A percentile compares a stretch with the other conserved stretches of the same genome.
These are phyloP conservation scores for Zhuliangozyma blackwelliae DNA, from an alignment of 1,139 yeast species.

Conservation along the genomic window DNA sequence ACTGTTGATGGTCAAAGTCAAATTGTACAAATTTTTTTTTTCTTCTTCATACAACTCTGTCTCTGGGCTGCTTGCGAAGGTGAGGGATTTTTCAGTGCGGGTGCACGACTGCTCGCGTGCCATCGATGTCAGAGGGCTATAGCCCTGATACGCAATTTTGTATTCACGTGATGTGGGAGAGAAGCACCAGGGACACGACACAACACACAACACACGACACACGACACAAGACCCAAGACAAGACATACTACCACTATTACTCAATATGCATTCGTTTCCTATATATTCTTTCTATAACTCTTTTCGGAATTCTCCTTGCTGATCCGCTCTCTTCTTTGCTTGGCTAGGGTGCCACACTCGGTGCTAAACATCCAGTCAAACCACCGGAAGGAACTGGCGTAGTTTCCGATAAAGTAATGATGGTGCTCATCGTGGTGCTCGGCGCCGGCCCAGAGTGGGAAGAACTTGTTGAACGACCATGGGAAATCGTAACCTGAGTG, in stretches of 20 bases:
- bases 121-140: no score
- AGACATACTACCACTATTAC: slow-evolving; percentile 1
- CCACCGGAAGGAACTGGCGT: slow-evolving; percentile 91
- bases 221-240: background rate
- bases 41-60: background rate
- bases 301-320: slow-evolving; percentile 33
- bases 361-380: slow-evolving; percentile 85
- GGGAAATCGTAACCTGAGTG: slow-evolving; percentile 98
- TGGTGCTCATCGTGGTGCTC: slow-evolving; percentile 97
- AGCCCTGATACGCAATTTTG: no score
- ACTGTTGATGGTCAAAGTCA: slow-evolving; percentile 7
- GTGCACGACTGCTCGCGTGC: no score
- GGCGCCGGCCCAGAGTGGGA: slow-evolving; percentile 98
- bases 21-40: slow-evolving; percentile 1
- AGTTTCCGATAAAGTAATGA: slow-evolving; percentile 88
- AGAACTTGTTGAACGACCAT: slow-evolving; percentile 84
- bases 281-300: slow-evolving; percentile 2
- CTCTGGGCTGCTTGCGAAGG: no score
- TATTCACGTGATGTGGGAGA: no score
- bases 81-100: no score
- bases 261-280: slow-evolving; percentile 1
- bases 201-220: background rate
- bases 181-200: no score
- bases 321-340: slow-evolving; percentile 54
- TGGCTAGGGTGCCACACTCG: slow-evolving; percentile 74